Evolutionary conservation across 2,329 filamentous ascomycete genomes (phyloP).

Genomic region (Pyricularia sp.): DNA sequence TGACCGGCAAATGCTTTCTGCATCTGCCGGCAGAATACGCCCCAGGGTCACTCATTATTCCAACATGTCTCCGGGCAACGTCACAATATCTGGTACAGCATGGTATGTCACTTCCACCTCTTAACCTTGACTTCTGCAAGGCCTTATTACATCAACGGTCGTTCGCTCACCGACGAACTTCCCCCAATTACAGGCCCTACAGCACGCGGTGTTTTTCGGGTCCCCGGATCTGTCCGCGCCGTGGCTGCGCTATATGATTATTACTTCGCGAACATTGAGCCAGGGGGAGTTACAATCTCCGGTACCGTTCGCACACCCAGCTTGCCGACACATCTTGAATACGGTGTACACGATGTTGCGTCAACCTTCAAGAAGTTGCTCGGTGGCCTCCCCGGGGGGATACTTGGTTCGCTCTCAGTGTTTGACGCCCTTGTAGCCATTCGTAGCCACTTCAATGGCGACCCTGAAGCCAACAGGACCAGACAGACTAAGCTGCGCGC

Average conservation of each 20-base stretch:
- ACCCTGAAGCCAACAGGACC: constrained; percentile 40
- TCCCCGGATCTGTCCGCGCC: constrained; percentile 47
- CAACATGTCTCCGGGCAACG: constrained; percentile 57
- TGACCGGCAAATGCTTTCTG: constrained; percentile 54
- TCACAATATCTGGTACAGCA: constrained; percentile 55
- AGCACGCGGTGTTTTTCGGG: constrained; percentile 46
- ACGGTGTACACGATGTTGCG: constrained; percentile 54
- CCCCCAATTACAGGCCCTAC: neutral
- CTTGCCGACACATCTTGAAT: constrained; percentile 50
- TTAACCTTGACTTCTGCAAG: neutral
- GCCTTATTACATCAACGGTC: neutral
- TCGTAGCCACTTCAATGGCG: constrained; percentile 42
- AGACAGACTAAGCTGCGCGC: constrained; percentile 50
- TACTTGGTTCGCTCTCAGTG: constrained; percentile 47
- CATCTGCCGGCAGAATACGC: constrained; percentile 51
- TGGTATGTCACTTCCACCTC: constrained; percentile 26
- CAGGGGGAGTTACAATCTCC: constrained; percentile 25
- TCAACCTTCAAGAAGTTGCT: constrained; percentile 60
- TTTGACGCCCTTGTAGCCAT: constrained; percentile 56
- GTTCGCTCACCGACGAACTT: neutral
- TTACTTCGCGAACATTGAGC: constrained; percentile 38
- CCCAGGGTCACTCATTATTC: constrained; percentile 46
- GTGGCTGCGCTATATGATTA: constrained; percentile 54
- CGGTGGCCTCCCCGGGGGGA: constrained; percentile 52
- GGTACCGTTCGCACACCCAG: constrained; percentile 49